Conservation (phyloP, 2,329 filamentous ascomycete species). For the Epichloe gansuensis region DNA sequence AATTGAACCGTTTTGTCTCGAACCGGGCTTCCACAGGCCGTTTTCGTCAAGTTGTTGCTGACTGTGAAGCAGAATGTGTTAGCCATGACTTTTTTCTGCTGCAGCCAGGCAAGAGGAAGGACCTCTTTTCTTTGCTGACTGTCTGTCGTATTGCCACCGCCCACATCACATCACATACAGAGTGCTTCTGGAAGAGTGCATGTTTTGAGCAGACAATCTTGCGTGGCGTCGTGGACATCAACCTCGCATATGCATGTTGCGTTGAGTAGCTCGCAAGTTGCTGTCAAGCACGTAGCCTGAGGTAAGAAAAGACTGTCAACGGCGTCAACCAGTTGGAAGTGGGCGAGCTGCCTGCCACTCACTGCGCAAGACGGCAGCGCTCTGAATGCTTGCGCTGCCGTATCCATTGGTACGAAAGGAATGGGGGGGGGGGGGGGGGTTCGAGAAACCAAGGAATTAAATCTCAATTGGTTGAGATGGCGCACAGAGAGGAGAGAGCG, state of each 20-base stretch:
- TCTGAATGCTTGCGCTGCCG: background rate
- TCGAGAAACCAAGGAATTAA: too few species aligned
- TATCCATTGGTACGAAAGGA: background rate
- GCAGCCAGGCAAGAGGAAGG: too few species aligned
- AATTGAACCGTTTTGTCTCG: background rate
- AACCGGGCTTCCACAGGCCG: background rate
- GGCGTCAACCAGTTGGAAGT: too few species aligned
- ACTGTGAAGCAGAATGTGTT: background rate
- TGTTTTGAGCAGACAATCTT: background rate
- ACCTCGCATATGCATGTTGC: background rate
- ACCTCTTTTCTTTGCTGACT: too few species aligned
- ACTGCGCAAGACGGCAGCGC: background rate
- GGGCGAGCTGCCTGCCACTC: background rate
- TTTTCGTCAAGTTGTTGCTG: background rate
- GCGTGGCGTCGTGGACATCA: background rate
- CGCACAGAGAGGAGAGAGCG: too few species aligned
- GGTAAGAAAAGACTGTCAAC: background rate
- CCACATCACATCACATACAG: background rate
- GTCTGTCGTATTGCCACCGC: too few species aligned
- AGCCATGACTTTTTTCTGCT: too few species aligned
- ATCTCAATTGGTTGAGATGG: too few species aligned
- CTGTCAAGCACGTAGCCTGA: background rate
- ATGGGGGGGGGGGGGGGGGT: too few species aligned
- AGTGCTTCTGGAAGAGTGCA: constrained; percentile 1
- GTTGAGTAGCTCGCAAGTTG: background rate